phyloP scores from a whole-genome alignment of 1,284 basidiomycete genomes.

The Malassezia cuniculi region DNA sequence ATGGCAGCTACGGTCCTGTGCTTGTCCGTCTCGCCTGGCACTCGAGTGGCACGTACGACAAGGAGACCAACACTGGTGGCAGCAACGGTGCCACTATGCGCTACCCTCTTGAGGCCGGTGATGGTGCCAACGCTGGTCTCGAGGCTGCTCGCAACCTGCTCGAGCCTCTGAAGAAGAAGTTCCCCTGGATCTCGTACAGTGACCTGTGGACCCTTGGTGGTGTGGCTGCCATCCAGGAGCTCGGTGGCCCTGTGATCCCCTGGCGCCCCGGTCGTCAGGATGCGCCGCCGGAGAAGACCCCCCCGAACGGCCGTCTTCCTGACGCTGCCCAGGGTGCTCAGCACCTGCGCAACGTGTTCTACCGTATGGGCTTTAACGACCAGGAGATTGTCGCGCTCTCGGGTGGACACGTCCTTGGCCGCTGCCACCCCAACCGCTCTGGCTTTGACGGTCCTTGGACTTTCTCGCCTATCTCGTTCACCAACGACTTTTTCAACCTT shows the following conservation, averaged over 20 bases:
- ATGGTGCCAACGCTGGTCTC: conserved; percentile 47
- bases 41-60: conserved; percentile 42
- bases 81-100: conserved; percentile 48
- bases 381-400: conserved; percentile 53
- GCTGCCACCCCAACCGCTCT: conserved; percentile 37
- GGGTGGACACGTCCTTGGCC: conserved; percentile 51
- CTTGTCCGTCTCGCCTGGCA: conserved; percentile 44
- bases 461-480: conserved; percentile 37
- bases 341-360: conserved; percentile 50
- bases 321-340: conserved; percentile 49
- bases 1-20: conserved; percentile 39
- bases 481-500: conserved; percentile 44
- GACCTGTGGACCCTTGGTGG: conserved; percentile 48
- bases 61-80: conserved; percentile 48
- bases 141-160: conserved; percentile 50
- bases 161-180: conserved; percentile 49
- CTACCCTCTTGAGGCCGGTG: conserved; percentile 47
- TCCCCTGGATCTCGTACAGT: conserved; percentile 50
- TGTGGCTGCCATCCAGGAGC: conserved; percentile 49
- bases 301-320: conserved; percentile 47
- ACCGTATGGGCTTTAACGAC: conserved; percentile 51
- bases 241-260: conserved; percentile 48
- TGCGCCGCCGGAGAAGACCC: conserved; percentile 46
- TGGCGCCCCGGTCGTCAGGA: conserved; percentile 49
- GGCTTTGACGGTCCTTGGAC: conserved; percentile 45